Percentiles rank a stretch among this genome's conserved stretches.
Conservation (phyloP, 768 basidiomycete species). For the Chlorophyllum brunneum region DNA sequence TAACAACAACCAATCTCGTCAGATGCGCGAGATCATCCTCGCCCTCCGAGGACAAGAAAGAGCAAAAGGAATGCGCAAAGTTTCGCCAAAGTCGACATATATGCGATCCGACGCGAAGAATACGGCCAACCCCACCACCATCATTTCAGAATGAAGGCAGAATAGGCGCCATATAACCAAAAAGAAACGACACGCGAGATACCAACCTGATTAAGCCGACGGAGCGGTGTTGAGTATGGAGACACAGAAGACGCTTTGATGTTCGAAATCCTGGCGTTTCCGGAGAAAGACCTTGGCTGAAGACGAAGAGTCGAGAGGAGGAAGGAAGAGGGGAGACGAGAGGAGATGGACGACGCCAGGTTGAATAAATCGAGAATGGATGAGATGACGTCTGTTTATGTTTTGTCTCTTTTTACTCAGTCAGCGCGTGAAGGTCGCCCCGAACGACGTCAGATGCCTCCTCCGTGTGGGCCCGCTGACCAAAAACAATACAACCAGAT, state of each 20-base stretch:
- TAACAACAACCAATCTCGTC: background rate
- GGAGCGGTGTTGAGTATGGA: background rate
- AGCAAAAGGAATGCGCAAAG: background rate
- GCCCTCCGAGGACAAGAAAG: constrained; percentile 7
- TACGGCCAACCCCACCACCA: too few relatives aligned
- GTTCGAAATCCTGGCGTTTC: constrained; percentile 10
- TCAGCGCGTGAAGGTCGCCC: constrained; percentile 1
- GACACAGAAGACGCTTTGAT: constrained; percentile 5
- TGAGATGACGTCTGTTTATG: constrained; percentile 13
- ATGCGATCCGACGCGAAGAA: too few relatives aligned
- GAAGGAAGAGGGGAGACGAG: constrained; percentile 10
- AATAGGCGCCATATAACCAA: too few relatives aligned
- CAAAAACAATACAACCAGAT: too few relatives aligned
- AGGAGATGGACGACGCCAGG: constrained; percentile 20
- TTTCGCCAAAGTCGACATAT: too few relatives aligned
- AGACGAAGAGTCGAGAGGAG: constrained; percentile 9
- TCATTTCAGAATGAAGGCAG: too few relatives aligned
- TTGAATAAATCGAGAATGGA: constrained; percentile 13
- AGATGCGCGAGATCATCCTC: background rate
- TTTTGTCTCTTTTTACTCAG: background rate
- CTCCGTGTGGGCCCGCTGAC: background rate
- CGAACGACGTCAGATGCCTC: background rate
- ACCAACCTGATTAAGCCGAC: too few relatives aligned
- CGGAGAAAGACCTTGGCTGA: background rate
- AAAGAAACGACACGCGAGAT: too few relatives aligned